Evolutionary conservation across 2,329 filamentous ascomycete genomes (phyloP).

Genomic region (Hymenoscyphus repandus): DNA sequence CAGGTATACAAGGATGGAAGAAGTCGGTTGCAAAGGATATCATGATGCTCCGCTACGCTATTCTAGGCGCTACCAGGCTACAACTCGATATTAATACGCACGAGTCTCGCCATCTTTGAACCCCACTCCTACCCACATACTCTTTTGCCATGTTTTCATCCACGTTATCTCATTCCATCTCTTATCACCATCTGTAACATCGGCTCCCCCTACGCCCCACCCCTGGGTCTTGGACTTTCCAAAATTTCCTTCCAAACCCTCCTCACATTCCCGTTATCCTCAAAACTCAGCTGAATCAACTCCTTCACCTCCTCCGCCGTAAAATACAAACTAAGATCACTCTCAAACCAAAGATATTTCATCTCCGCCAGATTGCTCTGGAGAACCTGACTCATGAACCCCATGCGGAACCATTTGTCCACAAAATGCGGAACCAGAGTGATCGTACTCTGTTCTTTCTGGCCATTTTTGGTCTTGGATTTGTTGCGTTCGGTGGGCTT

Average conservation of each 20-base stretch:
- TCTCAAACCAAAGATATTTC: constrained; percentile 58
- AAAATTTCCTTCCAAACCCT: constrained; percentile 55
- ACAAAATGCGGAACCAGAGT: constrained; percentile 55
- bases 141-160: too few relatives aligned
- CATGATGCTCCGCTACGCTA: too few relatives aligned
- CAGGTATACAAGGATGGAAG: too few relatives aligned
- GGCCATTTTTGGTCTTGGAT: background rate
- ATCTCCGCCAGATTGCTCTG: constrained; percentile 63
- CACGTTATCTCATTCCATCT: too few relatives aligned
- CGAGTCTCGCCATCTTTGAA: too few relatives aligned
- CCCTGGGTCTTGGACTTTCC: constrained; percentile 41
- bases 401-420: constrained; percentile 56
- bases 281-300: constrained; percentile 58
- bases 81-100: too few relatives aligned
- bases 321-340: constrained; percentile 61
- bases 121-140: too few relatives aligned
- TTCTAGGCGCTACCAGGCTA: too few relatives aligned
- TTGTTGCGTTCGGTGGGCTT: constrained; percentile 27
- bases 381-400: constrained; percentile 59
- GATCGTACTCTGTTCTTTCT: constrained; percentile 25
- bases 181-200: too few relatives aligned
- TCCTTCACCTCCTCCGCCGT: constrained; percentile 56
- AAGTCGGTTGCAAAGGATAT: too few relatives aligned
- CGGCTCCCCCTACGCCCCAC: background rate
- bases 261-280: constrained; percentile 52